phyloP scores from a whole-genome alignment of 75 land plant genomes.

The Pinus albicaulis region DNA sequence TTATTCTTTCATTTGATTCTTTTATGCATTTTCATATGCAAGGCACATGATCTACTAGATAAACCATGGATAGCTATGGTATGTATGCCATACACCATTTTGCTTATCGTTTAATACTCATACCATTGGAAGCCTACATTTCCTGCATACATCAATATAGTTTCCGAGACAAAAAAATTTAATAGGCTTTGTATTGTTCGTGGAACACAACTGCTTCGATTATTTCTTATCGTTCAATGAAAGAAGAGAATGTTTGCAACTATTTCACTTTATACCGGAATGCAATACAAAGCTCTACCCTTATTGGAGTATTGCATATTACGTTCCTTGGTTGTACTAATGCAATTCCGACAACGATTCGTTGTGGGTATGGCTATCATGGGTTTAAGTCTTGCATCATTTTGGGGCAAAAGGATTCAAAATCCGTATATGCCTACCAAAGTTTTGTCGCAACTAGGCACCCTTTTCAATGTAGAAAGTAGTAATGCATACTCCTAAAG shows the following conservation, averaged over 20 bases:
- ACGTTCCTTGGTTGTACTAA: no score
- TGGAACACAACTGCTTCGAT: neutral
- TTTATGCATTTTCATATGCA: neutral
- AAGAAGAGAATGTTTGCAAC: constrained; percentile 79
- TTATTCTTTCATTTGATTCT: neutral
- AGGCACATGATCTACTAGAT: no score
- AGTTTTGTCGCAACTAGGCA: no score
- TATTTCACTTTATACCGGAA: constrained; percentile 89
- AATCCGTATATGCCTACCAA: no score
- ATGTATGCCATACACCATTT: neutral
- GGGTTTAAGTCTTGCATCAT: no score
- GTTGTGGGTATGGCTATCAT: no score
- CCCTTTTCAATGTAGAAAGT: no score
- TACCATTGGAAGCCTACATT: neutral
- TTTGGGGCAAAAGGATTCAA: no score
- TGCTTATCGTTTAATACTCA: neutral
- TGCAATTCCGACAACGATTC: no score
- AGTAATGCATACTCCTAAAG: no score
- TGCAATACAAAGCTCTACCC: no score
- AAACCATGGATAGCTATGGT: neutral
- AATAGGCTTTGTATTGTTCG: neutral
- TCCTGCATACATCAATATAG: neutral
- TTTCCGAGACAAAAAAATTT: neutral
- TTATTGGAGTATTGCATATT: no score
- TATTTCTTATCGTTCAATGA: constrained; percentile 16